A percentile compares a stretch with the other conserved stretches of the same genome.
phyloP scores from a whole-genome alignment of 2,329 filamentous ascomycete genomes.

The Fusarium buharicum region DNA sequence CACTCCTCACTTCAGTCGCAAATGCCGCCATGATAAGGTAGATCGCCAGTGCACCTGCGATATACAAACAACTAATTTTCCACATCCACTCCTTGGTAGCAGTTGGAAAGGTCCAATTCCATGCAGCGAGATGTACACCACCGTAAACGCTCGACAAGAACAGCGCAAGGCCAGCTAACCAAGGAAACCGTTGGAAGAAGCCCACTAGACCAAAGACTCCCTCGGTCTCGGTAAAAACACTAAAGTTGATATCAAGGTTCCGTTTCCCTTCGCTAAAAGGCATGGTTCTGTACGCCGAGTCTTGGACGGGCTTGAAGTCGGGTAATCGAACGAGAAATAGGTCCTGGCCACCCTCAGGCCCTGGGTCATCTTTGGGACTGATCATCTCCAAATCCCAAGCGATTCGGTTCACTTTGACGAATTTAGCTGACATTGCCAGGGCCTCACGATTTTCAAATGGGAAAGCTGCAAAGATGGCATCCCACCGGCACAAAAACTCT shows the following conservation, averaged over 20 bases:
- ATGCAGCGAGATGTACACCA: not conserved
- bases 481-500: not conserved
- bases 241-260: constrained; percentile 1
- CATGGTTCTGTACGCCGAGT: not conserved
- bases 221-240: too few species aligned
- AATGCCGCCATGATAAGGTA: not conserved
- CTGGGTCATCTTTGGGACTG: too few species aligned
- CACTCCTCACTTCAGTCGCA: not conserved
- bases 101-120: not conserved
- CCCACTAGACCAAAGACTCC: too few species aligned
- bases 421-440: too few species aligned
- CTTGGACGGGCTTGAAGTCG: not conserved
- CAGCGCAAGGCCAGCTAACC: not conserved
- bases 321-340: not conserved
- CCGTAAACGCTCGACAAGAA: not conserved
- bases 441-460: not conserved
- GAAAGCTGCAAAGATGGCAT: not conserved
- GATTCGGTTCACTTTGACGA: not conserved
- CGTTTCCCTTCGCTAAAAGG: constrained; percentile 9
- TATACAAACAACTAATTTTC: constrained; percentile 2
- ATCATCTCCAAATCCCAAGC: not conserved
- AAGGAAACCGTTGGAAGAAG: not conserved
- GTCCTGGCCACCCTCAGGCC: not conserved
- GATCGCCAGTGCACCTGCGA: not conserved
- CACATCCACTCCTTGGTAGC: not conserved